Base-by-base conservation (phyloP, 179 eudicot genomes). In the Amaranthus tricolor region DNA sequence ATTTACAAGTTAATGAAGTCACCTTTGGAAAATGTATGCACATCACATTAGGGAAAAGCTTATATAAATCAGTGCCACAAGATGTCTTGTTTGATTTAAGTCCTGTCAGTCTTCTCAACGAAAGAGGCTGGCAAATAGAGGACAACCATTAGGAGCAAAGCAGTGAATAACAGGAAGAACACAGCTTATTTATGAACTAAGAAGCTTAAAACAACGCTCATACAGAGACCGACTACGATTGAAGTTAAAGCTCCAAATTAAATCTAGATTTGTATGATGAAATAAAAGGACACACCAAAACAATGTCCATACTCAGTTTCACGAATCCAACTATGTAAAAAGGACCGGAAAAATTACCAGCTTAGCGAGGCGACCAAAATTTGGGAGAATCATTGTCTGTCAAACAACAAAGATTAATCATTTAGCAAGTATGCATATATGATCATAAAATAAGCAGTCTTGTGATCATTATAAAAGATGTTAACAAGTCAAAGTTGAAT, bases 371-470 rank as follows among this genome's bases (percentile, higher is more conserved):
- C 97, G 99, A 49, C 96, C 88, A 68, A 93, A 84, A 83, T 82
- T 94, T 2, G 98, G 98, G 62, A 94, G 94, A 66, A 92, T 84
- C 96, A 92, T 90, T 57, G 96, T 93, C 99, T 95, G 97, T 62
- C n/a, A 71, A 77, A 73, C 31, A 73, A 62, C 49, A 48, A 69
- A 72, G 50, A 82, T 15, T n/a, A 21, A 67, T 24, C 73, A 62
- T 11, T 58, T 73, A 74, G 70, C 31, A 7, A 58, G 60, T 3
- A 19, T 19, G 62, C 48, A 51, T 9, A 24, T 16, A 17, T 53
- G 60, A 73, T 57, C 40, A 31, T 31, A 31, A 31, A 31, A 31
- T 31, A 31, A 31, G 31, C 3, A 31, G 40, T 16, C 50, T 8
- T 9, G n/a, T 11, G 50, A 20, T 19, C 9, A 49, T 12, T 49